phyloP scores from a whole-genome alignment of 768 basidiomycete genomes.

The Grammothele lineata region DNA sequence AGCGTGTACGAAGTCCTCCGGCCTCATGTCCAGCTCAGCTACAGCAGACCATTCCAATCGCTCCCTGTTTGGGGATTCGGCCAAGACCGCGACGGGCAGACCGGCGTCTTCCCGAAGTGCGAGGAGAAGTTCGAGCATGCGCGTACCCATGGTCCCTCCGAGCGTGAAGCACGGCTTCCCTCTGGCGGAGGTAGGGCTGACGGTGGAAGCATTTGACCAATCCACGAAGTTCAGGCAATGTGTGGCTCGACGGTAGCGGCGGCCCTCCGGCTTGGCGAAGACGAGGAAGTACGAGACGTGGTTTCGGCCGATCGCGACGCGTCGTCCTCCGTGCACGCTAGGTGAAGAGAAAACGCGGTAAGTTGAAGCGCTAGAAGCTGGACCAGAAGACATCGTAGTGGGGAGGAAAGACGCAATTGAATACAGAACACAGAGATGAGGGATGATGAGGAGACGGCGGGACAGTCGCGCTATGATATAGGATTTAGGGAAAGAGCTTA shows the following conservation, averaged over 20 bases:
- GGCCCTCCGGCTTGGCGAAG: neutral
- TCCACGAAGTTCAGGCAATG: neutral
- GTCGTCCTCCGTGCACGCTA: neutral
- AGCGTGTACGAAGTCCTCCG: neutral
- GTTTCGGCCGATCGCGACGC: constrained; percentile 3
- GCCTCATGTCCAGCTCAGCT: neutral
- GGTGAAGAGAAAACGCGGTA: neutral
- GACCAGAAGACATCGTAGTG: too few species aligned
- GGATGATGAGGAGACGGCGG: too few species aligned
- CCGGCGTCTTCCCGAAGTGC: neutral
- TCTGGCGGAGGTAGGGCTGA: neutral
- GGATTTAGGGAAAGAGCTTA: too few species aligned
- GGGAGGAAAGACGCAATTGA: too few species aligned
- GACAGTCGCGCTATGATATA: too few species aligned
- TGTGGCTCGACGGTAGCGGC: neutral
- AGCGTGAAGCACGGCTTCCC: neutral
- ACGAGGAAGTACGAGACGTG: constrained; percentile 9
- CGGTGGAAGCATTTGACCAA: neutral
- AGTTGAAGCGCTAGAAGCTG: too few species aligned
- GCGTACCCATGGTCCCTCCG: neutral
- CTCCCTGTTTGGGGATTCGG: neutral
- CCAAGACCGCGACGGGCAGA: neutral
- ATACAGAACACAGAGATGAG: too few species aligned
- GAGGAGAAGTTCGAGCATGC: neutral
- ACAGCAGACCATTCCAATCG: neutral